Evolutionary conservation across 768 basidiomycete species (phyloP).

Genomic region (Hirschioporus abietinus): DNA sequence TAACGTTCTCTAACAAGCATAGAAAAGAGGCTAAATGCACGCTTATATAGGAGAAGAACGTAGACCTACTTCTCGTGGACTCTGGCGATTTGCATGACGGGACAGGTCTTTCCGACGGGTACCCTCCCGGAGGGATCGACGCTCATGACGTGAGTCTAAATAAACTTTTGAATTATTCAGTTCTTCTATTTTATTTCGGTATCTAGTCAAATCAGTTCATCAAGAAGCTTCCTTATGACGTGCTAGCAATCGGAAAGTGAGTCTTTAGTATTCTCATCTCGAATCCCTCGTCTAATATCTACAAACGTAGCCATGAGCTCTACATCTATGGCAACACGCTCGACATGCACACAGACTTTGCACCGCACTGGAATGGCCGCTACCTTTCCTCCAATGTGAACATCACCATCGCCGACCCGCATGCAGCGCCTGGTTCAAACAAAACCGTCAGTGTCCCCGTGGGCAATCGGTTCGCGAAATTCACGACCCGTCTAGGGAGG

Average conservation of each 20-base stretch:
- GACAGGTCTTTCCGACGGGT: constrained; percentile 28
- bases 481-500: constrained; percentile 11
- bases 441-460: constrained; percentile 13
- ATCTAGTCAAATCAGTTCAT: constrained; percentile 27
- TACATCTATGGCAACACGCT: constrained; percentile 16
- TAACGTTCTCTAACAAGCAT: neutral
- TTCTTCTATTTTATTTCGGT: neutral
- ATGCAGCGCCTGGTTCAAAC: constrained; percentile 7
- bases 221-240: constrained; percentile 31
- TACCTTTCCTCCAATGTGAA: constrained; percentile 39
- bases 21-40: neutral
- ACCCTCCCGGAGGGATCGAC: constrained; percentile 17
- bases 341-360: constrained; percentile 19
- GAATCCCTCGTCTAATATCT: too few relatives aligned
- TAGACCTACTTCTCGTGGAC: constrained; percentile 37
- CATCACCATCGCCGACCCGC: constrained; percentile 25
- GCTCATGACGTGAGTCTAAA: constrained; percentile 15
- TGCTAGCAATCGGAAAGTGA: constrained; percentile 35
- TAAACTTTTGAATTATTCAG: constrained; percentile 1
- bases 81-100: constrained; percentile 19
- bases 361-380: constrained; percentile 25
- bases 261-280: constrained; percentile 4
- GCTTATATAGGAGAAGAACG: constrained; percentile 19
- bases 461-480: constrained; percentile 26
- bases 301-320: constrained; percentile 30